Evolutionary conservation across 345 rosid genomes (phyloP), one percentile per base, ranked within the genome.

Genomic region (Citrus unshiu): DNA sequence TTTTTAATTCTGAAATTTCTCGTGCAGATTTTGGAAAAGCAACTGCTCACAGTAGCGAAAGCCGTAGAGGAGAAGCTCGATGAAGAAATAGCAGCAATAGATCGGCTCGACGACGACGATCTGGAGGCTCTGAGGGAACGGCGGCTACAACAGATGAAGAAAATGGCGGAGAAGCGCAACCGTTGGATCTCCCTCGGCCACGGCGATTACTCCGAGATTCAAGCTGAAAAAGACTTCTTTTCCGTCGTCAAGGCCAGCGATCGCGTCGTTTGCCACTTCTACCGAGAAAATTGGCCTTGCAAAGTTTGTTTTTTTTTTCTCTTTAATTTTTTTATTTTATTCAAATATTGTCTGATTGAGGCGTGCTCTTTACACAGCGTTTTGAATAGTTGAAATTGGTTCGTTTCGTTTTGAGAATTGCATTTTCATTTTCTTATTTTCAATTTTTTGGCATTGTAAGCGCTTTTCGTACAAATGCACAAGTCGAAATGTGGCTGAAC

Each of bases 211-310:
- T 58, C 98, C 5, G 98, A 94, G 85, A 96, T 96, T 72, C 89
- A 84, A 19, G 81, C 82, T 9, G 99, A 96, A 88, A 94, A 94
- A 77, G 98, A 96, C 51, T 93, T 96, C 87, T 93, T 96, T 87
- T 72, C 95, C 39, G 79, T 79, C 51, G 99, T 94, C 34, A 96
- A 94, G 76, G 95, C 95, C 51, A 96, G 98, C 77, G 98, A 94
- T 57, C 97, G 99, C 64, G 98, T 94, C 68, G 97, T 93, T 46
- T 94, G 98, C 83, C 99, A 96, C 75, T 96, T 94, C 82, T 93
- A 93, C 83, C 97, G 98, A 77, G 98, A 94, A 59, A 96, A 96
- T 81, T 96, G 98, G 98, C 99, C 98, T 35, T 94, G 99, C 87
- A 94, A 96, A 92, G 99, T 90, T 66, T 19, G 63, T 81, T 29